Evolutionary conservation across 2,329 filamentous ascomycete species (phyloP), one percentile per base, ranked within the genome.

Genomic region (Penicillium palitans): DNA sequence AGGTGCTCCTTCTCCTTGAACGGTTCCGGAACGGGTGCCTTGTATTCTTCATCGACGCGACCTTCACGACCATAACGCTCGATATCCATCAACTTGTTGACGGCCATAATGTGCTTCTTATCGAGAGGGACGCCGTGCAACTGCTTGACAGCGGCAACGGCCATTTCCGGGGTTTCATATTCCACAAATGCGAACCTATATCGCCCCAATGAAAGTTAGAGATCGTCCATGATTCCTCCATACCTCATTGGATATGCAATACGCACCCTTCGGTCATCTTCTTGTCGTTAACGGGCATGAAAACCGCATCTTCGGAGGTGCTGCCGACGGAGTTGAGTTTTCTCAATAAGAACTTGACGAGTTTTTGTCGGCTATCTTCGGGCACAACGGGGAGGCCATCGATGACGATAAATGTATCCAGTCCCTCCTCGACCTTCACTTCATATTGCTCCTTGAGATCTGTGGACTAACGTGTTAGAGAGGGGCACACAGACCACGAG

Each of bases 11-110:
- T 91, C 78, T 97, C 90, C 70, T 86, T 81, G 77, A 98, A 99
- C 10, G 89, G 86, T 67, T 93, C 88, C 66, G 96, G 89, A 68
- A 88, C 80, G 53, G 95, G 95, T 50, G 89, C 81, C 59, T 86
- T 84, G 79, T 97, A 99, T 68, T 93, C 88, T 72, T 99, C 95
- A 66, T 96, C 90, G 70, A 99, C 85, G 66, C 92, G 88, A 67
- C 95, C 95, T 80, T 98, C 95, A 63, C 92, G 87, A 63, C 95
- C 95, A 76, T 91, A 99, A 67, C 95, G 90, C 76, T 99, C 95
- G 72, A 99, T 93, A 74, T 99, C 95, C 70, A 93, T 97, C 70
- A 99, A 84, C 80, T 99, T 99, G 87, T 99, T 99, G 69, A 99
- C 93, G 64, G 89, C 85, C 69, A 99, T 86, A 52, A 86, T 96